phyloP scores from a whole-genome alignment of 805 yeast species.

The Wickerhamomyces tratensis region DNA sequence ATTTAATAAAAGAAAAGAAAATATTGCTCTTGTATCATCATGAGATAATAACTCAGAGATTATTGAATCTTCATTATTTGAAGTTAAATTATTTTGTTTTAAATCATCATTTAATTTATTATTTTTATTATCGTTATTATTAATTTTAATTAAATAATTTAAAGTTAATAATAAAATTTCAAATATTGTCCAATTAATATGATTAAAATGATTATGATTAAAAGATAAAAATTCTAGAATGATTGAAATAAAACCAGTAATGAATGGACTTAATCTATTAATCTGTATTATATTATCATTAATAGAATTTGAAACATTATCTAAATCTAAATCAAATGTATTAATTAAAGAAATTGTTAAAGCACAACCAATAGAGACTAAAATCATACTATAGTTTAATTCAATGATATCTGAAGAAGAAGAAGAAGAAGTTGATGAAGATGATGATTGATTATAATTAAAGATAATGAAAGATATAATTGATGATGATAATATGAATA shows the following conservation, averaged over 20 bases:
- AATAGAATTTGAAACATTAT: no score
- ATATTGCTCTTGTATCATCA: slow-evolving; percentile 78
- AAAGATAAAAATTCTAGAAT: slow-evolving; percentile 25
- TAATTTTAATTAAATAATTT: slow-evolving; percentile 8
- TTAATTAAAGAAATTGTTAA: slow-evolving; percentile 10
- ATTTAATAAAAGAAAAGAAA: slow-evolving; percentile 76
- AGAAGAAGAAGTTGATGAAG: no score
- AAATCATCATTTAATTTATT: background rate
- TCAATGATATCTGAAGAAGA: background rate
- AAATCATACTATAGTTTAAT: slow-evolving; percentile 14
- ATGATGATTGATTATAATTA: no score
- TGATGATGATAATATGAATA: background rate
- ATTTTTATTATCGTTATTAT: slow-evolving; percentile 1
- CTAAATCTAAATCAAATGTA: slow-evolving; percentile 5
- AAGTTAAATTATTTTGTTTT: no score
- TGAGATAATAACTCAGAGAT: slow-evolving; percentile 21
- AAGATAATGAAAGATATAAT: background rate
- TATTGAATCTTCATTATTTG: slow-evolving; percentile 1
- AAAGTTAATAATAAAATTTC: slow-evolving; percentile 7
- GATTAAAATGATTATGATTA: slow-evolving; percentile 9
- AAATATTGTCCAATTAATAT: slow-evolving; percentile 4
- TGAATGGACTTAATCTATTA: slow-evolving; percentile 9
- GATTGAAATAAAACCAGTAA: slow-evolving; percentile 22
- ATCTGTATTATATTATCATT: slow-evolving; percentile 1
- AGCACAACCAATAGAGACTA: slow-evolving; percentile 17